A percentile compares a stretch with the other conserved stretches of the same genome.
Evolutionary conservation across 2,329 filamentous ascomycete species (phyloP).

Genomic region (Pyrenophora tritici-repentis): DNA sequence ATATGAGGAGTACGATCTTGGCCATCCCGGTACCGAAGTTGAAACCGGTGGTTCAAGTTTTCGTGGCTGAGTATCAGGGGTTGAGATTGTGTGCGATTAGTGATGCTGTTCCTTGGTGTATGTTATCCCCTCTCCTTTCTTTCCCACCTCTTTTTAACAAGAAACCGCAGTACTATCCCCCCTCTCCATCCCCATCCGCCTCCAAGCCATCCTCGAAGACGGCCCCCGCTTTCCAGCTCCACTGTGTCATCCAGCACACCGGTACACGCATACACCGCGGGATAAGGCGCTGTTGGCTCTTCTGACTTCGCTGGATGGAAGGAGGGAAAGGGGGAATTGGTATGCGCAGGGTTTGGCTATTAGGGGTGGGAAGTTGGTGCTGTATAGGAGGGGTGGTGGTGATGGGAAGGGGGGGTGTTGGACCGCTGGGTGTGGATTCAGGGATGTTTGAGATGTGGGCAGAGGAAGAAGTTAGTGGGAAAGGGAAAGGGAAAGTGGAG

Average conservation of each 20-base stretch:
- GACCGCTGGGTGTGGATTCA: too few species aligned
- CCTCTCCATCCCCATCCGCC: background rate
- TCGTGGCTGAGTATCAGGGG: slow-evolving; percentile 4
- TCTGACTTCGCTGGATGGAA: background rate
- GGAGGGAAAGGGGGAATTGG: slow-evolving; percentile 1
- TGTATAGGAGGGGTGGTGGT: background rate
- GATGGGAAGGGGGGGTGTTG: background rate
- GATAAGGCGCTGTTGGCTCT: slow-evolving; percentile 9
- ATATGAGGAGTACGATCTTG: background rate
- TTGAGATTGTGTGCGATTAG: slow-evolving; percentile 4
- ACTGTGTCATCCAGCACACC: too few species aligned
- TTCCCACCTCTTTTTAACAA: background rate
- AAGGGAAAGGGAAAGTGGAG: too few species aligned
- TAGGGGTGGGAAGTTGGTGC: background rate
- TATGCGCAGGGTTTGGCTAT: slow-evolving; percentile 6
- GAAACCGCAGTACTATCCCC: slow-evolving; percentile 4
- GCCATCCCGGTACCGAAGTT: slow-evolving; percentile 1
- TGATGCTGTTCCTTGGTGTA: slow-evolving; percentile 10
- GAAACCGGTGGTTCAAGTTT: background rate
- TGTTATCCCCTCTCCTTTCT: background rate
- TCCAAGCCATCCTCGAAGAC: slow-evolving; percentile 9
- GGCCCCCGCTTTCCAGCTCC: background rate
- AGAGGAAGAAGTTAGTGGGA: too few species aligned
- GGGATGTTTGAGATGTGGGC: background rate
- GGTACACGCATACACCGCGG: background rate